Base-by-base conservation (phyloP, 768 basidiomycete species). In the Boletus rubescentipes region DNA sequence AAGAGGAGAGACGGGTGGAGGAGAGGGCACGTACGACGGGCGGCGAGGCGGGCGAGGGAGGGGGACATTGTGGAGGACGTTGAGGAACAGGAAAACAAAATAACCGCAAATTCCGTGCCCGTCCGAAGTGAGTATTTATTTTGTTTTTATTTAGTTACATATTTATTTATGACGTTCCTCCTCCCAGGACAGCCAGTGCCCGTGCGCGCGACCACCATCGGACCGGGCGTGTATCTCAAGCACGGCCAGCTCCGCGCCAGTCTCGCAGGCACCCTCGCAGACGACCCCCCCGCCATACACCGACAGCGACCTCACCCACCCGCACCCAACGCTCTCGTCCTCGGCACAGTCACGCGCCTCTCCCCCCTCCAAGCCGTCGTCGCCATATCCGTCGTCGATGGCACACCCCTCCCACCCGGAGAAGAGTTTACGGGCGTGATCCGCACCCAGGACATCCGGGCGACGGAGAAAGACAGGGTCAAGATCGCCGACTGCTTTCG, bases 391-490 rank as follows among this genome's bases (percentile, higher is more conserved):
- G 87, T 93, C 8, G 92, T 95, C 37, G 93, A 97, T 63, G 92
- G 89, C 15, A 76, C 89, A 14, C 91, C 92, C 2, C 76, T 94
- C 43, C 86, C 91, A 35, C 72, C 77, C 9, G 90, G 91, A 29
- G 93, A 95, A 67, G 93, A 96, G 61, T 96, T 94, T 61, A 85
- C 81, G 0, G 93, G 93, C 5, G 86, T 96, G 20, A 91, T 97
- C 59, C 85, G 94, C 32, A 77, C 79, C 6, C 92, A 95, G 70
- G 94, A 97, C 69, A 85, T 97, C 20, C 75, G 94, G 49, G 88
- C 89, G 12, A 94, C 93, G 2, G 93, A 94, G 65, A 93, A 91
- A 62, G 92, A 94, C 73, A 85, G 84, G 62, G 82, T 95, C 54
- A 93, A 89, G 72, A 89, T 95, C 55, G 84, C 86, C 31, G 90